Percentiles rank a stretch among this genome's conserved stretches.
phyloP scores from a whole-genome alignment of 805 yeast genomes.

The Candida palmyrensis region DNA sequence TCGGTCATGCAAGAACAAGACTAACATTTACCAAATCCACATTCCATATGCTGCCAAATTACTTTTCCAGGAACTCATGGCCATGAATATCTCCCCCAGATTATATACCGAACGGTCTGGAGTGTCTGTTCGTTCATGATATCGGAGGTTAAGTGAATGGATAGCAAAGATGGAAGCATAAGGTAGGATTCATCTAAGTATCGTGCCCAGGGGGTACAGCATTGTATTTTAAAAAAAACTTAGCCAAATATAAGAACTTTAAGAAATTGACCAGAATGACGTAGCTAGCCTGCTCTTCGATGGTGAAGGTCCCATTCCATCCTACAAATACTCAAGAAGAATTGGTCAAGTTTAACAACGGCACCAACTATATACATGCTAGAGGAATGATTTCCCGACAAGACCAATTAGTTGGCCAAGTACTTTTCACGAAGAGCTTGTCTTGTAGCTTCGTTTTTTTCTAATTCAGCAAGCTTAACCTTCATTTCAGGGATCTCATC shows the following conservation, averaged over 20 bases:
- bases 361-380: slow-evolving; percentile 2
- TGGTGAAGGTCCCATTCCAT: too few relatives aligned
- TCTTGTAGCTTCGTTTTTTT: slow-evolving; percentile 25
- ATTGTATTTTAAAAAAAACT: slow-evolving; percentile 8
- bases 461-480: slow-evolving; percentile 36
- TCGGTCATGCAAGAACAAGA: slow-evolving; percentile 97
- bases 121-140: slow-evolving; percentile 30
- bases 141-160: not conserved
- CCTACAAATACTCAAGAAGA: too few relatives aligned
- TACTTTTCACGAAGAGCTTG: slow-evolving; percentile 32
- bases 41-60: slow-evolving; percentile 98
- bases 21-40: slow-evolving; percentile 95
- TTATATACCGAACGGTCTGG: slow-evolving; percentile 90
- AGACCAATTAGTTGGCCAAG: slow-evolving; percentile 18
- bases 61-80: slow-evolving; percentile 98
- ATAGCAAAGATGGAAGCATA: slow-evolving; percentile 2
- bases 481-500: slow-evolving; percentile 60
- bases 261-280: too few relatives aligned
- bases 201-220: not conserved
- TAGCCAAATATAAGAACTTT: not conserved
- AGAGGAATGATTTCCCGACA: not conserved
- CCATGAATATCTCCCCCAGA: slow-evolving; percentile 98
- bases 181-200: not conserved
- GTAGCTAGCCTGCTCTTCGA: too few relatives aligned
- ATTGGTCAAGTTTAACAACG: not conserved